Percentiles rank a stretch among this genome's conserved stretches.
These are phyloP conservation scores for Aspergillus coremiiformis DNA, from an alignment of 495 filamentous ascomycete species.

Conservation along the genomic window DNA sequence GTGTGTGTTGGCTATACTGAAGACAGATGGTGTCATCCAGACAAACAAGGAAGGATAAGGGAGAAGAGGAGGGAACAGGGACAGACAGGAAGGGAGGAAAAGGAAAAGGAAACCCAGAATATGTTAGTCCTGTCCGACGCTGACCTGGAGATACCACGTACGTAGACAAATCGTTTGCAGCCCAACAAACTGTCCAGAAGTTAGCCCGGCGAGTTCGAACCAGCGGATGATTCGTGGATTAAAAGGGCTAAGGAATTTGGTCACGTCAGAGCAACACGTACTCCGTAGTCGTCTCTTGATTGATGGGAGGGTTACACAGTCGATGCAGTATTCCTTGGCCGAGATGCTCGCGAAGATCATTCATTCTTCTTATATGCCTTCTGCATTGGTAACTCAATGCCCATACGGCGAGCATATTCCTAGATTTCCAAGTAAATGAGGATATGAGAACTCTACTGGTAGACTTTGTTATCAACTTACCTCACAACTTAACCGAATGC, in stretches of 20 bases:
- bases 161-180: background rate
- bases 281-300: background rate
- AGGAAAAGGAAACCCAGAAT: background rate
- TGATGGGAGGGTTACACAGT: background rate
- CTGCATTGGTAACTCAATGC: constrained; percentile 19
- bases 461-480: constrained; percentile 22
- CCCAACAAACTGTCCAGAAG: background rate
- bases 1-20: background rate
- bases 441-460: background rate
- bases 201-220: background rate
- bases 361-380: background rate
- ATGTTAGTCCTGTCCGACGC: background rate
- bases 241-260: background rate
- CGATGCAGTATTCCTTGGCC: background rate
- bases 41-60: background rate
- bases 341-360: background rate
- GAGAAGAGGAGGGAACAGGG: too few relatives aligned
- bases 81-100: too few relatives aligned
- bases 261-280: constrained; percentile 1
- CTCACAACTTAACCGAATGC: constrained; percentile 44
- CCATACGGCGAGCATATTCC: constrained; percentile 35
- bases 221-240: background rate
- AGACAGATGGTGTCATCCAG: background rate
- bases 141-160: background rate
- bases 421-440: constrained; percentile 11